Evolutionary conservation across 352 stramenopile genomes (phyloP).

Genomic region (Blastocystis sp.): DNA sequence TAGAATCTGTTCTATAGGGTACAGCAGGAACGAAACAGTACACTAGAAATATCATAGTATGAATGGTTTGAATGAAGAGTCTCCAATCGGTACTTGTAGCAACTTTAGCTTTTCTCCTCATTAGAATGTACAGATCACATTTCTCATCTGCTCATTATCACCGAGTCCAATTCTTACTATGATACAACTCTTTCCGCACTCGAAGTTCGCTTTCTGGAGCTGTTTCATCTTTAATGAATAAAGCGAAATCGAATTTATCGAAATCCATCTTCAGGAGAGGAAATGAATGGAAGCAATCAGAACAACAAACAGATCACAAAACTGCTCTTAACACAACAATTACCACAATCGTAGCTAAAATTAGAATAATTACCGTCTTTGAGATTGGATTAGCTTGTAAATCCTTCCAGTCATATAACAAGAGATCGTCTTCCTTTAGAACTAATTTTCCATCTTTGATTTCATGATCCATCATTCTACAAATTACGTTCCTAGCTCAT

Average conservation of each 20-base stretch:
- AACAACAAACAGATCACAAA: background rate
- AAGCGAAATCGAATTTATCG: constrained; percentile 17
- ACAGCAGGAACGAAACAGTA: background rate
- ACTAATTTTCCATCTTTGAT: background rate
- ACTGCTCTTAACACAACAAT: background rate
- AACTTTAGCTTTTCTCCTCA: constrained; percentile 2
- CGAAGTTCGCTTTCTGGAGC: background rate
- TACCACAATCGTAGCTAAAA: background rate
- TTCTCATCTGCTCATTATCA: background rate
- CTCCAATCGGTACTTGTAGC: background rate
- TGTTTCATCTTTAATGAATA: constrained; percentile 23
- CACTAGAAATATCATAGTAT: constrained; percentile 31
- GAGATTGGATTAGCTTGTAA: background rate
- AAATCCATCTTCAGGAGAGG: background rate
- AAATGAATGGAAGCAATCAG: background rate
- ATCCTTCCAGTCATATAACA: background rate
- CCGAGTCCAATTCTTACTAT: background rate
- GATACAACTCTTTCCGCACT: constrained; percentile 4
- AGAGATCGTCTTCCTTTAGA: background rate
- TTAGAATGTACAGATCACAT: constrained; percentile 19
- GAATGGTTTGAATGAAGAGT: constrained; percentile 7
- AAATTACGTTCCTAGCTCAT: background rate
- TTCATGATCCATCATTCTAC: background rate
- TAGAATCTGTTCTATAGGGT: background rate
- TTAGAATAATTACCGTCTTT: background rate